Base-by-base conservation (phyloP, 371 early-diverging fungal species). In the Funneliformis caledonium region DNA sequence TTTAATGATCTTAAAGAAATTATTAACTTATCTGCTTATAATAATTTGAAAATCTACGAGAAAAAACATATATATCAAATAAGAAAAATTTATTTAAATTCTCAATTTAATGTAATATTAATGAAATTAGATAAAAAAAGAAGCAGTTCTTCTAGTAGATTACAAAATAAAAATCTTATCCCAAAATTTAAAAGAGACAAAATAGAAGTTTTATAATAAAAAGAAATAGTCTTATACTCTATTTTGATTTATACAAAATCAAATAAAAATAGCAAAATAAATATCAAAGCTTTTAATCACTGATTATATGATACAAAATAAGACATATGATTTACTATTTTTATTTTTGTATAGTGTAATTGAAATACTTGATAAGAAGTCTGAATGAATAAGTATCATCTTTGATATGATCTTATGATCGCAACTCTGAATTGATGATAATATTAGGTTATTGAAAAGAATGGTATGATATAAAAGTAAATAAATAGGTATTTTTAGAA, bases 401-500 rank as follows among this genome's bases (percentile, higher is more conserved):
- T 45, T 7, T 43, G 70, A 70, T 26, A 70, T 48, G 47, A 8
- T 14, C 45, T 2, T 48, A 70, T 19, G 48, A 70, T 11, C 48
- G 48, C 0, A 33, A 14, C 47, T 45, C 70, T 7, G 22, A 70
- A 22, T 22, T 70, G 12, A 43, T 70, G 70, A 33, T 70, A 47
- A 70, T 70, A 47, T 33, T 70, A 6, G 2, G 6, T n/a, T 19
- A 70, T n/a, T 70, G 48, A 48, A n/a, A 70, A 9, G 8, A 45
- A 70, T 70, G 2, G 70, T 45, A 70, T 22, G 0, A 47, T 19
- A 14, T 70, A 45, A 47, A 10, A 8, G 33, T 2, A 22, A 22
- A 22, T 9, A 45, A 45, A 70, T 70, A 22, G 70, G 19, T 70
- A 22, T 70, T 70, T 70, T 11, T 70, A 14, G 47, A 70, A 45